Evolutionary conservation across 257 asterid species (phyloP).

Genomic region (Linderniella brevidens): DNA sequence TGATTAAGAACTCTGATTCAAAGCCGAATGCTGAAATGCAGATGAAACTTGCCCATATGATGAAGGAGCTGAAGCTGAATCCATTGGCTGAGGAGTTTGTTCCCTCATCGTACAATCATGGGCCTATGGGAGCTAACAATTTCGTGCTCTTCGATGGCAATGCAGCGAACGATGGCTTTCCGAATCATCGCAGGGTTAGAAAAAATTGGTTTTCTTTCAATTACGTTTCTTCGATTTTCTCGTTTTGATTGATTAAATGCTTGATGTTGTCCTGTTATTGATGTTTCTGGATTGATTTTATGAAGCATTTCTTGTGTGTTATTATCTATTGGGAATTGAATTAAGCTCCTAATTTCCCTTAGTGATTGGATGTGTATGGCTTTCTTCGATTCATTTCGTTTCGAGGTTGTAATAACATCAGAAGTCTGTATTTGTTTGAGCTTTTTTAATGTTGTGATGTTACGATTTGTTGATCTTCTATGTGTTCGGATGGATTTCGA

Average conservation of each 20-base stretch:
- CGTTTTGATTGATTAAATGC: background rate
- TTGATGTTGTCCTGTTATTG: background rate
- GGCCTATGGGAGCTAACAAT: constrained; percentile 30
- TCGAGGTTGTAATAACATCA: too few relatives aligned
- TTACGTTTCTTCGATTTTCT: background rate
- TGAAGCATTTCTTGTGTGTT: too few relatives aligned
- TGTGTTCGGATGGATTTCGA: too few relatives aligned
- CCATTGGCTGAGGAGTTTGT: constrained; percentile 85
- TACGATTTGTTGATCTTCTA: too few relatives aligned
- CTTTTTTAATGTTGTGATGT: too few relatives aligned
- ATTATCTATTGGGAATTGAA: too few relatives aligned
- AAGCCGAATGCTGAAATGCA: constrained; percentile 39
- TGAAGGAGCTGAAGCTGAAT: constrained; percentile 67
- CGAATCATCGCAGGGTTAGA: constrained; percentile 61
- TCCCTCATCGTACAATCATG: constrained; percentile 53
- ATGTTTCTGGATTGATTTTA: too few relatives aligned
- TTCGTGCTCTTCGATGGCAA: constrained; percentile 28
- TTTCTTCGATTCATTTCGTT: too few relatives aligned
- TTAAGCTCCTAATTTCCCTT: too few relatives aligned
- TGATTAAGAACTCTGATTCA: constrained; percentile 30
- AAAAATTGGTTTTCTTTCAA: constrained; percentile 15
- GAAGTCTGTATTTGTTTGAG: too few relatives aligned
- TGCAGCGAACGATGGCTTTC: constrained; percentile 36
- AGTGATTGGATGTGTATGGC: too few relatives aligned
- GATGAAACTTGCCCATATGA: constrained; percentile 52